These are phyloP conservation scores for Lachancea dasiensis DNA, from an alignment of 805 yeast genomes.

Conservation along the genomic window DNA sequence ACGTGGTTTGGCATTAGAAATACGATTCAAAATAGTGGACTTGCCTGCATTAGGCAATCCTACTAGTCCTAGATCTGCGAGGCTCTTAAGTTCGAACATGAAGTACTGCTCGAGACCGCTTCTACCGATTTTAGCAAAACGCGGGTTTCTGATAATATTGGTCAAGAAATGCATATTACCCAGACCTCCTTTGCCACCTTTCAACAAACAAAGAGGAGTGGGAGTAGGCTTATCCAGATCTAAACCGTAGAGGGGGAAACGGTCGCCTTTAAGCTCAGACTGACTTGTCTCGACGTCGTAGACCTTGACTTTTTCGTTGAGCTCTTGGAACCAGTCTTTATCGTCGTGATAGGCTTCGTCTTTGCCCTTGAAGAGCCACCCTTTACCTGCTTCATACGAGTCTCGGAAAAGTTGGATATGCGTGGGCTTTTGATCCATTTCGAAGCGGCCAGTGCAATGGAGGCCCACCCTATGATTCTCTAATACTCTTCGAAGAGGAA, in stretches of 20 bases:
- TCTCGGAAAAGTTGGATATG: conserved; percentile 58
- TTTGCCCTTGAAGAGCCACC: conserved; percentile 84
- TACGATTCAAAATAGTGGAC: conserved; percentile 78
- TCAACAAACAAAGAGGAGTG: conserved; percentile 61
- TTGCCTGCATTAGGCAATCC: conserved; percentile 98
- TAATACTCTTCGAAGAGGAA: conserved; percentile 23
- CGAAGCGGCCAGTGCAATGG: conserved; percentile 32
- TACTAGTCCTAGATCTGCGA: conserved; percentile 91
- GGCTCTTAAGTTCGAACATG: conserved; percentile 73
- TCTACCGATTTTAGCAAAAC: conserved; percentile 81
- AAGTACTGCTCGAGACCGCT: conserved; percentile 59
- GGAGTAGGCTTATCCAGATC: conserved; percentile 60
- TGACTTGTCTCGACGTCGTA: conserved; percentile 55
- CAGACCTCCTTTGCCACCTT: conserved; percentile 91
- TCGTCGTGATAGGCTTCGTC: conserved; percentile 63
- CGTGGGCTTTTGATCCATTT: conserved; percentile 33
- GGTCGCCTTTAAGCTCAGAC: conserved; percentile 57
- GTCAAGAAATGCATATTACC: conserved; percentile 96
- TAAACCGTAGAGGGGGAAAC: conserved; percentile 74
- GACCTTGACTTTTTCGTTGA: conserved; percentile 56
- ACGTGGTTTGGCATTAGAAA: conserved; percentile 82
- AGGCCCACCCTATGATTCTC: conserved; percentile 22
- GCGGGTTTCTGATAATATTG: conserved; percentile 76
- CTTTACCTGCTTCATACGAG: conserved; percentile 62
- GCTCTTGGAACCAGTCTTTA: conserved; percentile 57